Conservation (phyloP, 83 land plant species). For the Isoetes engelmannii region DNA sequence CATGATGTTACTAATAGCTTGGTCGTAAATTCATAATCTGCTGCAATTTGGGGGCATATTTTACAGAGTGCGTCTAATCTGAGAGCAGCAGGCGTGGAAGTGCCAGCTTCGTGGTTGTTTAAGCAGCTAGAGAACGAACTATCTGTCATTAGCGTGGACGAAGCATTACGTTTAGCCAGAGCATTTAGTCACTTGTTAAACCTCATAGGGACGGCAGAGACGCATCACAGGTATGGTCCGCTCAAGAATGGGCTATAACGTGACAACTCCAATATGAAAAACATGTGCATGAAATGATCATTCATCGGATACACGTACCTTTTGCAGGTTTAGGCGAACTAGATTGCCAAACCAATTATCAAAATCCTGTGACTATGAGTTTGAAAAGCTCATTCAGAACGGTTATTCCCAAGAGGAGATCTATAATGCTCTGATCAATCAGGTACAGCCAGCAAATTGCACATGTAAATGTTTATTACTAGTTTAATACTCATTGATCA, state of each 20-base stretch:
- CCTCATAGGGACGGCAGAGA: conserved; percentile 92
- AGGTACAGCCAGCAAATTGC: conserved; percentile 29
- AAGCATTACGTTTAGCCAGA: conserved; percentile 71
- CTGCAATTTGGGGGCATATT: too few species aligned
- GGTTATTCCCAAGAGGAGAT: conserved; percentile 75
- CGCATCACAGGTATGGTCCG: conserved; percentile 67
- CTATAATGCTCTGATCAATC: conserved; percentile 75
- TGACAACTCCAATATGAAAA: not conserved
- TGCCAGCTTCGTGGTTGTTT: conserved; percentile 67
- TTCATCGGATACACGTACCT: not conserved
- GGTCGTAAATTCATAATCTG: too few species aligned
- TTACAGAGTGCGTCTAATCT: conserved; percentile 70
- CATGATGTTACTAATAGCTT: too few species aligned
- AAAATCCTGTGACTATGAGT: conserved; percentile 94
- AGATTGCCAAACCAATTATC: conserved; percentile 42
- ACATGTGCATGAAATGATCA: not conserved
- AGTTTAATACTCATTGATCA: too few species aligned
- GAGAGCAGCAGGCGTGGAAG: conserved; percentile 68
- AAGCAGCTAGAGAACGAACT: conserved; percentile 76
- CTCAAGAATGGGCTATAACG: too few species aligned
- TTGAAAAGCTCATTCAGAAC: conserved; percentile 61
- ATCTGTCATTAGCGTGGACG: conserved; percentile 68
- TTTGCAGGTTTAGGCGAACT: conserved; percentile 42
- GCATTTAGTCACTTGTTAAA: conserved; percentile 88
- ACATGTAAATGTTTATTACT: too few species aligned